Conservation (phyloP, 768 basidiomycete species). For the Tulasnella sp. region DNA sequence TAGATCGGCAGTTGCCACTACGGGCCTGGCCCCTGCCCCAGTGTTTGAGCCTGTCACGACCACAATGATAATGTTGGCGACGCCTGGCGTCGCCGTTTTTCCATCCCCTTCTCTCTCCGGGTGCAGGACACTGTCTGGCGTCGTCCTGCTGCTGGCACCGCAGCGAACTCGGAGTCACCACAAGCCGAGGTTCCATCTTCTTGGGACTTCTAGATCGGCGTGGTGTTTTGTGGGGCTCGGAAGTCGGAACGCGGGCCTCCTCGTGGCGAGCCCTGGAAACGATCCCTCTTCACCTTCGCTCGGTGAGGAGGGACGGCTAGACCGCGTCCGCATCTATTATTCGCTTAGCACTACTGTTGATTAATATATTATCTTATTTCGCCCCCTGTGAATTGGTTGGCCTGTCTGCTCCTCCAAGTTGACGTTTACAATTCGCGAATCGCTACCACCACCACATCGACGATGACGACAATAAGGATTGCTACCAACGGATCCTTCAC, state of each 20-base stretch:
- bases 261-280: background rate
- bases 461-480: too few relatives aligned
- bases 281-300: too few relatives aligned
- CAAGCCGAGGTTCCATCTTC: background rate
- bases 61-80: too few relatives aligned
- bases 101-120: background rate
- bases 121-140: background rate
- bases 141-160: background rate
- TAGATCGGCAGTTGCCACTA: background rate
- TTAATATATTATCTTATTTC: too few relatives aligned
- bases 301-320: too few relatives aligned
- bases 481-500: too few relatives aligned
- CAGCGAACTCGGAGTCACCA: background rate
- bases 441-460: too few relatives aligned
- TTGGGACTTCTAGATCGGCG: background rate
- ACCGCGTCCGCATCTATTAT: too few relatives aligned
- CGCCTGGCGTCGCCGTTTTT: background rate
- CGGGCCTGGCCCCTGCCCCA: background rate
- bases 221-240: background rate
- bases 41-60: background rate
- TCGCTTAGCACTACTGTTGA: too few relatives aligned
- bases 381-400: too few relatives aligned
- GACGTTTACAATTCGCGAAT: too few relatives aligned
- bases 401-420: too few relatives aligned
- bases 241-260: slow-evolving; percentile 2